phyloP scores from a whole-genome alignment of 2,329 filamentous ascomycete genomes.

The Elsinoe fawcettii region DNA sequence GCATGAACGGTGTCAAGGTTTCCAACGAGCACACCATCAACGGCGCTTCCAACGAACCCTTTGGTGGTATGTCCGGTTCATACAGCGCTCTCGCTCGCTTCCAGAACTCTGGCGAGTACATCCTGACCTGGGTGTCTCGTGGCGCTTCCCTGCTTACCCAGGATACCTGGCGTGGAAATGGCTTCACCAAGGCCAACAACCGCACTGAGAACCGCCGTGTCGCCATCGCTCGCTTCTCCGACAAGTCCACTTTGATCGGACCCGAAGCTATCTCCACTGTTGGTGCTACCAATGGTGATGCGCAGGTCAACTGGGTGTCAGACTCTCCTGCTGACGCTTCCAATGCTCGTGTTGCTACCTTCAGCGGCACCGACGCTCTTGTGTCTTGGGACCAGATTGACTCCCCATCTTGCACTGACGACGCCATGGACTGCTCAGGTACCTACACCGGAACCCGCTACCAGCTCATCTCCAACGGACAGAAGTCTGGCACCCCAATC shows the following conservation, averaged over 20 bases:
- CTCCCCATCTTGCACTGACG: conserved; percentile 46
- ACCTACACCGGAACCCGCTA: conserved; percentile 52
- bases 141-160: conserved; percentile 48
- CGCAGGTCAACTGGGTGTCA: conserved; percentile 55
- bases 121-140: conserved; percentile 56
- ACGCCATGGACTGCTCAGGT: conserved; percentile 55
- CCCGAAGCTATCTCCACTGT: conserved; percentile 48
- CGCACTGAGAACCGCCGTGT: conserved; percentile 53
- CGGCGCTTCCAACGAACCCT: conserved; percentile 49
- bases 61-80: conserved; percentile 57
- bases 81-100: conserved; percentile 52
- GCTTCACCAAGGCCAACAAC: conserved; percentile 47
- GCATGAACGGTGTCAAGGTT: conserved; percentile 53
- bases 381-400: conserved; percentile 56
- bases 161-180: conserved; percentile 52
- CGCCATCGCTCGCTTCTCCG: conserved; percentile 49
- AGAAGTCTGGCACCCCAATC: conserved; percentile 45
- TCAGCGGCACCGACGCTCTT: conserved; percentile 46
- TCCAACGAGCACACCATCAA: conserved; percentile 57
- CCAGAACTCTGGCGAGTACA: conserved; percentile 45
- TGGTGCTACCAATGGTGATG: conserved; percentile 47
- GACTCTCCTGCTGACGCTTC: conserved; percentile 46
- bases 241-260: conserved; percentile 51
- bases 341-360: conserved; percentile 52
- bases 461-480: conserved; percentile 49